A percentile compares a stretch with the other conserved stretches of the same genome.
Conservation (phyloP, 2,329 filamentous ascomycete genomes). For the Aspergillus spinulosporus region DNA sequence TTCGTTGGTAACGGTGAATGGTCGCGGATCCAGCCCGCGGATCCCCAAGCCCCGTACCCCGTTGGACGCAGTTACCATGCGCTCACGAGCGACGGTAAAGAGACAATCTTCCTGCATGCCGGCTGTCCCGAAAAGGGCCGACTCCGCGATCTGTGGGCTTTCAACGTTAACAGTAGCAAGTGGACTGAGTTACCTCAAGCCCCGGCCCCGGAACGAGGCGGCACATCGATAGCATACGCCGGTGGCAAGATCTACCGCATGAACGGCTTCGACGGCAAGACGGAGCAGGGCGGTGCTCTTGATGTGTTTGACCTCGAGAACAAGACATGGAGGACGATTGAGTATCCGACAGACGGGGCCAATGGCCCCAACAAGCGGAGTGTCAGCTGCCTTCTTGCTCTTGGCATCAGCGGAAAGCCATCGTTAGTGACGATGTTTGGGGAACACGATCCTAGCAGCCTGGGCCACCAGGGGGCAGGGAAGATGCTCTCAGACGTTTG, state of each 20-base stretch:
- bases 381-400: conserved; percentile 49
- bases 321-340: conserved; percentile 42
- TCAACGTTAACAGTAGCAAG: conserved; percentile 61
- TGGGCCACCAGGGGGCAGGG: conserved; percentile 57
- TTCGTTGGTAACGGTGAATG: conserved; percentile 56
- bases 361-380: conserved; percentile 52
- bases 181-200: conserved; percentile 71
- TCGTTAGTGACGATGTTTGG: conserved; percentile 55
- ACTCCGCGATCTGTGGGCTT: conserved; percentile 74
- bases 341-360: conserved; percentile 43
- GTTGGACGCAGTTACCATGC: conserved; percentile 71
- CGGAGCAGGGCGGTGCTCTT: conserved; percentile 70
- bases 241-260: conserved; percentile 71
- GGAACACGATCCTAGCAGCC: conserved; percentile 53
- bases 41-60: conserved; percentile 53
- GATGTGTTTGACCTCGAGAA: conserved; percentile 57
- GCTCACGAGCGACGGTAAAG: conserved; percentile 61
- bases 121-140: conserved; percentile 67
- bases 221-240: conserved; percentile 65
- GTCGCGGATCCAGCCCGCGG: conserved; percentile 62
- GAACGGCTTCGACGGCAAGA: conserved; percentile 73
- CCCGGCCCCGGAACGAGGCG: conserved; percentile 66
- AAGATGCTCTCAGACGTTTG: conserved; percentile 58
- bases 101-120: conserved; percentile 73
- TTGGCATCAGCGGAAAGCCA: conserved; percentile 37